Percentiles rank a stretch among this genome's conserved stretches.
Conservation (phyloP, 2,329 filamentous ascomycete species). For the Fusarium cyanostomum region DNA sequence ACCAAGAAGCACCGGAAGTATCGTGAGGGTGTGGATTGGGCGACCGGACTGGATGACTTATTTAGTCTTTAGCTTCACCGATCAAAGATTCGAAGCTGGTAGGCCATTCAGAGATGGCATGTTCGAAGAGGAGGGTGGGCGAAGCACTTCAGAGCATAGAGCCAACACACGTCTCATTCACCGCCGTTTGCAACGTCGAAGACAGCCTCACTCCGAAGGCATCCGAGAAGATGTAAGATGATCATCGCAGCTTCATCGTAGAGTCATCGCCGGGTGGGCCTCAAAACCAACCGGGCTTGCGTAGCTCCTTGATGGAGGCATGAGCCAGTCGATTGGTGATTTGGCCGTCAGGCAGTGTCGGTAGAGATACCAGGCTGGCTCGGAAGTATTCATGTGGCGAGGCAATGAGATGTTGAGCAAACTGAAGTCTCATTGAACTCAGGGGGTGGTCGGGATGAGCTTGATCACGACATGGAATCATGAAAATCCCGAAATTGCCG, state of each 20-base stretch:
- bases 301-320: not conserved
- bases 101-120: slow-evolving; percentile 5
- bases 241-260: not conserved
- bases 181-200: slow-evolving; percentile 15
- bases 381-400: not conserved
- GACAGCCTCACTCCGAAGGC: not conserved
- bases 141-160: not conserved
- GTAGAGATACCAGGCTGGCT: not conserved
- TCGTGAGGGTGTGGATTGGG: slow-evolving; percentile 15
- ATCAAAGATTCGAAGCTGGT: not conserved
- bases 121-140: not conserved
- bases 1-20: not conserved
- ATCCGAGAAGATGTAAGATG: not conserved
- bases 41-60: not conserved
- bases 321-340: not conserved
- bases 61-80: not conserved
- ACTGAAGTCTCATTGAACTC: not conserved
- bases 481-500: not conserved
- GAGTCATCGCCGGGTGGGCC: slow-evolving; percentile 2
- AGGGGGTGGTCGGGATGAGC: not conserved
- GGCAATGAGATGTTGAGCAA: not conserved
- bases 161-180: not conserved
- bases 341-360: not conserved
- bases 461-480: not conserved
- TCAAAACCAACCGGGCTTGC: not conserved